Conservation (phyloP, 345 rosid genomes). For the Citrus cavaleriei region DNA sequence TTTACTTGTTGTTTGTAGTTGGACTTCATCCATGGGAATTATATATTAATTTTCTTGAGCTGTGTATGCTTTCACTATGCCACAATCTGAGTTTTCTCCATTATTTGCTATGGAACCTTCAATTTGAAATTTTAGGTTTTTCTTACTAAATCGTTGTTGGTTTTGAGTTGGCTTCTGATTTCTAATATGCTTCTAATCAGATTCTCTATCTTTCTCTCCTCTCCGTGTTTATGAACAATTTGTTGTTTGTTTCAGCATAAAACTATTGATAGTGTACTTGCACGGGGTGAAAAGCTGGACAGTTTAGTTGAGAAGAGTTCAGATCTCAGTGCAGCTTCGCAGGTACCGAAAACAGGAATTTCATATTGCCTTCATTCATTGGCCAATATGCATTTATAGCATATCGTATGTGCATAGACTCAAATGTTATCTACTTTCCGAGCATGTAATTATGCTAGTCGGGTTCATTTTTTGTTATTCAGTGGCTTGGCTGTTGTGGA, state of each 20-base stretch:
- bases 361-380: not conserved
- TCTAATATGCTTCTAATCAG: not conserved
- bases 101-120: not conserved
- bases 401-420: not conserved
- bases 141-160: not conserved
- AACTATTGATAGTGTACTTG: constrained; percentile 96
- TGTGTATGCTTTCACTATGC: not conserved
- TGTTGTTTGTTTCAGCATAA: constrained; percentile 61
- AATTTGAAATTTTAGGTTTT: not conserved
- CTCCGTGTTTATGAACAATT: not conserved
- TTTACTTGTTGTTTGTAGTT: not conserved
- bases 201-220: not conserved
- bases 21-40: not conserved
- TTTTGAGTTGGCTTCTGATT: not conserved
- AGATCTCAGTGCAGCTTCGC: constrained; percentile 92
- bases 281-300: constrained; percentile 96
- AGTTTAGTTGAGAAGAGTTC: constrained; percentile 98
- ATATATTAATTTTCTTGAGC: not conserved
- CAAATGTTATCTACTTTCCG: not conserved
- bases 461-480: not conserved
- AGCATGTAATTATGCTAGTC: not conserved
- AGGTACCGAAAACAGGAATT: constrained; percentile 42
- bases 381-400: not conserved
- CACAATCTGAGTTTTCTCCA: not conserved
- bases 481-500: not conserved